phyloP scores from a whole-genome alignment of 2,329 filamentous ascomycete genomes.

The Paraconiothyrium brasiliense region DNA sequence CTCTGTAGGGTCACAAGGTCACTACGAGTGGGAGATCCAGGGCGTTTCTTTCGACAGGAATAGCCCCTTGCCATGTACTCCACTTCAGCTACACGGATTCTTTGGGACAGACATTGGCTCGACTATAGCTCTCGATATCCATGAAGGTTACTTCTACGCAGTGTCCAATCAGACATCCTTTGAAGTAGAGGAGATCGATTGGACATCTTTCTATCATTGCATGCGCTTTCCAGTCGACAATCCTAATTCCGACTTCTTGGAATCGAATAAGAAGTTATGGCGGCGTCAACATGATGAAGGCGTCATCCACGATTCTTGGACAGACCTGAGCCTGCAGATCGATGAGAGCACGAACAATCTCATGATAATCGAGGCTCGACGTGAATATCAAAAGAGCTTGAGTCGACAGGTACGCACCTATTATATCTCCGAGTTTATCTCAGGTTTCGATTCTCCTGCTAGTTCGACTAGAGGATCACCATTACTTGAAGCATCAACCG shows the following conservation, averaged over 20 bases:
- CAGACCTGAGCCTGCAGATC: slow-evolving; percentile 68
- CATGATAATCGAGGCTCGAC: slow-evolving; percentile 72
- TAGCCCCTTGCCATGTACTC: slow-evolving; percentile 52
- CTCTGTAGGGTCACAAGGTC: slow-evolving; percentile 61
- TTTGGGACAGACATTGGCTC: slow-evolving; percentile 72
- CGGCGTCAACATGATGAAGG: slow-evolving; percentile 74
- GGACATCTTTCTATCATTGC: slow-evolving; percentile 75
- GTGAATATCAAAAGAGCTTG: slow-evolving; percentile 68
- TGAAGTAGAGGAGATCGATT: slow-evolving; percentile 70
- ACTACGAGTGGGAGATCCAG: slow-evolving; percentile 70
- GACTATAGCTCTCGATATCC: slow-evolving; percentile 76
- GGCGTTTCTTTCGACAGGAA: slow-evolving; percentile 53
- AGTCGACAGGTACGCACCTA: slow-evolving; percentile 71
- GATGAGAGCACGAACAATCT: slow-evolving; percentile 68
- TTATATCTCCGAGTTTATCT: slow-evolving; percentile 67
- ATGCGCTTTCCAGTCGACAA: slow-evolving; percentile 67
- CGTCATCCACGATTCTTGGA: slow-evolving; percentile 78
- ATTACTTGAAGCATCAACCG: slow-evolving; percentile 14
- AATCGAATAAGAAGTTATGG: slow-evolving; percentile 65
- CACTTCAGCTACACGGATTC: slow-evolving; percentile 65
- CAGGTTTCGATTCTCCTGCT: slow-evolving; percentile 16
- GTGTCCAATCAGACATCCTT: slow-evolving; percentile 72
- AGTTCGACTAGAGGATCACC: slow-evolving; percentile 16
- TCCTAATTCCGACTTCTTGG: slow-evolving; percentile 52
- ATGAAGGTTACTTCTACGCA: slow-evolving; percentile 72